These are phyloP conservation scores for Trypanosoma rangeli DNA, from an alignment of 208 protist genomes.

Conservation along the genomic window DNA sequence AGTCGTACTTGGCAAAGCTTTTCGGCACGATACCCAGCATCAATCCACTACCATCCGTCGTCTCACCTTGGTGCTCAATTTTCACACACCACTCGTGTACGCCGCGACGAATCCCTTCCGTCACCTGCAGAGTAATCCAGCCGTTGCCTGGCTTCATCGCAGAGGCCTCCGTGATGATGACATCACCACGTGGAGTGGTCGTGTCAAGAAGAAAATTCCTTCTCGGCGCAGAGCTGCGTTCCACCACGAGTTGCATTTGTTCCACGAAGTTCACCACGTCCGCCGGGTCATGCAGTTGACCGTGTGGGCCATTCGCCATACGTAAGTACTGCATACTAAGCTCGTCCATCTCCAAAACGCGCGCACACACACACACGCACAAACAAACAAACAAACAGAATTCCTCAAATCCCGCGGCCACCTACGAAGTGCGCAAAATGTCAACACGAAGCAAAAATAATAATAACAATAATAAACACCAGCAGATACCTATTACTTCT, in stretches of 20 bases:
- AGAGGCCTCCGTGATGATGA: conserved; percentile 84
- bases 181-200: conserved; percentile 87
- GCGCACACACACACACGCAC: conserved; percentile 6
- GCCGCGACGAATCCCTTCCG: conserved; percentile 82
- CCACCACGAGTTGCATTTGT: conserved; percentile 63
- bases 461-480: too few relatives aligned
- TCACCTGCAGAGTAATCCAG: conserved; percentile 91
- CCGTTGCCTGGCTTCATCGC: conserved; percentile 90
- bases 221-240: conserved; percentile 64
- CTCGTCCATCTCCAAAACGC: conserved; percentile 57
- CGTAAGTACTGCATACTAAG: conserved; percentile 73
- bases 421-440: too few relatives aligned
- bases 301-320: conserved; percentile 67
- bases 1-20: conserved; percentile 89
- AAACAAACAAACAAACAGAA: background rate
- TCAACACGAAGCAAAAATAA: too few relatives aligned
- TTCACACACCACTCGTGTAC: conserved; percentile 92
- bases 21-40: conserved; percentile 93
- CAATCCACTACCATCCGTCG: conserved; percentile 88
- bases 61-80: conserved; percentile 92
- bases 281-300: conserved; percentile 64
- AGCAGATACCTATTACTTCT: too few relatives aligned
- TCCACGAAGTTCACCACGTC: conserved; percentile 76
- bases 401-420: too few relatives aligned
- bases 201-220: conserved; percentile 90